Evolutionary conservation across 1,284 basidiomycete species (phyloP), one percentile per base, ranked within the genome.

Genomic region (Heterobasidion parviporum): DNA sequence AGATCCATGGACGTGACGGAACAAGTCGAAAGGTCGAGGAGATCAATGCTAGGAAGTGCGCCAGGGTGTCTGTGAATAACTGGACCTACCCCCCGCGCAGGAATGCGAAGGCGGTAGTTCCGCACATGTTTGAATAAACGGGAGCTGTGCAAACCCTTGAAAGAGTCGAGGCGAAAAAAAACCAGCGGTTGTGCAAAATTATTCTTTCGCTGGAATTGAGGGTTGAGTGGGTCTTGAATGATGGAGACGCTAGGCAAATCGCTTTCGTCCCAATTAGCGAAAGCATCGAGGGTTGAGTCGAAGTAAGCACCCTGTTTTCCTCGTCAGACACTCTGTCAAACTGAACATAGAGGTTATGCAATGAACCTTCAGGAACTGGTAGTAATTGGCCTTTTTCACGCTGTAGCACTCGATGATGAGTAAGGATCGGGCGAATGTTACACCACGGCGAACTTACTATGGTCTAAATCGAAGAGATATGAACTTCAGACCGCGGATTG

Each of bases 141-240:
- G 3, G 85, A 82, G 49, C 71, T 71, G 8, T 78, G 65, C 50
- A 88, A 71, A 1, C 63, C 60, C 2, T 74, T 61, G 54, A 82
- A 64, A 2, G 76, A 67, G 47, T 83, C 77, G 35, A 89, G 73
- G 16, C 75, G 75, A 64, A 86, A 86, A 70, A 89, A 89, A 5
- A 88, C 85, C 52, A 89, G 69, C 0, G 87, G 87, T 62, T 89
- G 87, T 1, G 87, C 87, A 57, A 89, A 89, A 45, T 59, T 70
- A 55, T 62, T 55, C 58, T 53, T 60, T 56, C 65, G 61, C 14
- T 69, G 67, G 56, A 70, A 65, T 41, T 63, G 56, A 2, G 72
- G 64, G 43, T 77, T 74, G 8, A 81, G 68, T 1, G 81, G 79
- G 58, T 89, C 86, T 67, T 89, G 87, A 9, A 85, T 72, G 50